Evolutionary conservation across 331 rosid species (phyloP).

Genomic region (Stylosanthes scabra): DNA sequence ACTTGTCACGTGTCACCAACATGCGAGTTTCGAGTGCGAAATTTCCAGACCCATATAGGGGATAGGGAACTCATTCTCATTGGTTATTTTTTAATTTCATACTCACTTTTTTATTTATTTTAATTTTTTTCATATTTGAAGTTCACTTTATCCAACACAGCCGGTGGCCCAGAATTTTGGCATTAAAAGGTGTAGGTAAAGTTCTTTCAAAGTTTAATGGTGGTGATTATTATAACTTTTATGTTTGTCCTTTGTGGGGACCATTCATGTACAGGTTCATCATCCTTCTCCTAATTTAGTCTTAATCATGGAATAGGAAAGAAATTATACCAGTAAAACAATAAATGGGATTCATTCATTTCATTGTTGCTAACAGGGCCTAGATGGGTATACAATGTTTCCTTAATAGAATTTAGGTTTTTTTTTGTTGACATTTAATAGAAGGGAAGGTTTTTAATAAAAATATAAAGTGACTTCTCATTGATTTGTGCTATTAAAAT

Average conservation of each 20-base stretch:
- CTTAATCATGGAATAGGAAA: too few relatives aligned
- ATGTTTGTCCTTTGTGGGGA: background rate
- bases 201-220: background rate
- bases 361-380: too few relatives aligned
- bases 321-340: too few relatives aligned
- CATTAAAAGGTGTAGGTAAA: background rate
- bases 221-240: background rate
- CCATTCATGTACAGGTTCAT: background rate
- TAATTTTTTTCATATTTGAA: background rate
- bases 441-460: too few relatives aligned
- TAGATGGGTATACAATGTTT: too few relatives aligned
- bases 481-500: too few relatives aligned
- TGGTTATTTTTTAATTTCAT: background rate
- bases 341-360: too few relatives aligned
- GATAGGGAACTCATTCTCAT: background rate
- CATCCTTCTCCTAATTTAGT: background rate
- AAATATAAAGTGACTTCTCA: too few relatives aligned
- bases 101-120: background rate
- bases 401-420: too few relatives aligned
- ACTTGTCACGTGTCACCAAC: constrained; percentile 39
- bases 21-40: background rate
- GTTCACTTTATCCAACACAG: background rate
- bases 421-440: too few relatives aligned
- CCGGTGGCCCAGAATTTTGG: background rate
- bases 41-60: background rate